A percentile compares a stretch with the other conserved stretches of the same genome.
These are phyloP conservation scores for Fusarium sp. DNA, from an alignment of 2,329 filamentous ascomycete genomes.

Conservation along the genomic window DNA sequence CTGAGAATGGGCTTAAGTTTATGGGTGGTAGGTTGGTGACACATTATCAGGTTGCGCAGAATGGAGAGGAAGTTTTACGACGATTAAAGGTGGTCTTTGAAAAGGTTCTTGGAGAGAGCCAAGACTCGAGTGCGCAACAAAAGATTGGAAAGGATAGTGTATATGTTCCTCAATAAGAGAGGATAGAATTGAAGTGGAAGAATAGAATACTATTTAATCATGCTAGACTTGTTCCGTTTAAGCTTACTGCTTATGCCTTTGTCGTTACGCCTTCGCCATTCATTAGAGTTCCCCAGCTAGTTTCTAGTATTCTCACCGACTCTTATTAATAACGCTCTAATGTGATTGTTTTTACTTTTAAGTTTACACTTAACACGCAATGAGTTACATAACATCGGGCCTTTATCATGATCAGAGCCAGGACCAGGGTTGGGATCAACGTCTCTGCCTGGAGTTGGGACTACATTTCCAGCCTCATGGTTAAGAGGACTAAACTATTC, in stretches of 20 bases:
- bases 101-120: slow-evolving; percentile 47
- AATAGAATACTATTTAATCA: background rate
- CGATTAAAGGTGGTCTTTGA: slow-evolving; percentile 68
- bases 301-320: too few species aligned
- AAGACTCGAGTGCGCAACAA: slow-evolving; percentile 17
- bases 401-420: slow-evolving; percentile 24
- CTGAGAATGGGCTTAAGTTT: slow-evolving; percentile 58
- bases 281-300: too few species aligned
- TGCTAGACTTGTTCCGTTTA: background rate
- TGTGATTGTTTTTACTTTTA: background rate
- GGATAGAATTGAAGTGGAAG: background rate
- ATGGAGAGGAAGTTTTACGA: slow-evolving; percentile 69
- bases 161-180: slow-evolving; percentile 43
- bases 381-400: background rate
- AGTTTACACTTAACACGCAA: background rate
- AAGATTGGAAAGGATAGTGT: slow-evolving; percentile 46
- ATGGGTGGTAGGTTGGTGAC: slow-evolving; percentile 59
- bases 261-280: too few species aligned
- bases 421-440: slow-evolving; percentile 21
- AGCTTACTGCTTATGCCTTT: background rate
- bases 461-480: background rate
- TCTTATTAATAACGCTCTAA: too few species aligned
- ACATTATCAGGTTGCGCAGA: slow-evolving; percentile 72
- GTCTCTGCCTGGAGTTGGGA: slow-evolving; percentile 3
- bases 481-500: slow-evolving; percentile 3